These are phyloP conservation scores for Ceratonia siliqua DNA, from an alignment of 306 rosid species.

Conservation along the genomic window DNA sequence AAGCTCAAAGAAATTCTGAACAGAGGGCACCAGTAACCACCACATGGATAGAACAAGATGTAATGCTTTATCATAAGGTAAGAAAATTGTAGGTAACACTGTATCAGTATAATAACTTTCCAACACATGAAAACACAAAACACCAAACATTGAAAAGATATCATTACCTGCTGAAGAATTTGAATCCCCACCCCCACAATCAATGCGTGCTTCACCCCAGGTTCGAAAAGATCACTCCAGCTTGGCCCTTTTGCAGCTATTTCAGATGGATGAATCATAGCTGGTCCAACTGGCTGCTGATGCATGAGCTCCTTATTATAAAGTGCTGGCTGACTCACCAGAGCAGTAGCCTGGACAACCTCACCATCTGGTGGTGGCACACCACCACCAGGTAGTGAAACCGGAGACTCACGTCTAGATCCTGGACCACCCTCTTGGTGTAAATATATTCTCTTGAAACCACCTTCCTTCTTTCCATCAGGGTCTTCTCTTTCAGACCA, in stretches of 20 bases:
- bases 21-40: background rate
- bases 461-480: slow-evolving; percentile 82
- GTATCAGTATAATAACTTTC: slow-evolving; percentile 2
- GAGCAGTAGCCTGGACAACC: slow-evolving; percentile 66
- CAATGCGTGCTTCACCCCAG: slow-evolving; percentile 87
- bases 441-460: slow-evolving; percentile 84
- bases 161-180: slow-evolving; percentile 86
- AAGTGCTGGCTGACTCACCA: slow-evolving; percentile 80
- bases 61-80: slow-evolving; percentile 24
- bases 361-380: slow-evolving; percentile 54
- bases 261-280: slow-evolving; percentile 77
- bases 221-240: slow-evolving; percentile 80
- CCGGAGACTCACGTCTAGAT: slow-evolving; percentile 72
- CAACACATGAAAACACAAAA: background rate
- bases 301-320: slow-evolving; percentile 63
- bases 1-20: background rate
- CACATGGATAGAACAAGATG: background rate
- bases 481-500: slow-evolving; percentile 81
- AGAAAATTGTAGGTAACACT: background rate
- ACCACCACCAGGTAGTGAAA: slow-evolving; percentile 76
- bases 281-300: slow-evolving; percentile 76
- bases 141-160: slow-evolving; percentile 1
- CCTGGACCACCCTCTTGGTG: slow-evolving; percentile 81
- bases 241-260: slow-evolving; percentile 61
- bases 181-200: slow-evolving; percentile 78